Percentiles rank a stretch among this genome's conserved stretches.
Conservation (phyloP, 306 rosid genomes). For the Pterocarpus macrocarpus region DNA sequence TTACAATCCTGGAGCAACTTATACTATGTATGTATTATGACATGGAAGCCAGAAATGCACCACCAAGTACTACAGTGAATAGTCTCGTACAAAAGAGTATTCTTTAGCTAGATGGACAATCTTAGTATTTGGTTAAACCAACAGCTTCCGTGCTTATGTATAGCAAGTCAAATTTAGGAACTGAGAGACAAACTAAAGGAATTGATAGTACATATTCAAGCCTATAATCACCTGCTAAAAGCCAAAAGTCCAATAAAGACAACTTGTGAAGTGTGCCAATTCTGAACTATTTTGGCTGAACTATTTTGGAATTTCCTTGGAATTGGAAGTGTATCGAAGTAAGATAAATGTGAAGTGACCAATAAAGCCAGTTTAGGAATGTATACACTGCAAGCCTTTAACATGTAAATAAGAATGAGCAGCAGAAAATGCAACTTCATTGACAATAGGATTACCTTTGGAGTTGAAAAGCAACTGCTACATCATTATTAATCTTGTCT, state of each 20-base stretch:
- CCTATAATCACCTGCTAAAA: too few species aligned
- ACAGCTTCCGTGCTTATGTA: too few species aligned
- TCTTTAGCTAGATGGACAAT: neutral
- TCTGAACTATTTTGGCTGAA: too few species aligned
- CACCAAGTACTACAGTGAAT: neutral
- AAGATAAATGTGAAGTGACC: conserved; percentile 53
- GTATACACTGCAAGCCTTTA: conserved; percentile 65
- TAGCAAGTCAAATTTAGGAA: too few species aligned
- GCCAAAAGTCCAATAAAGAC: too few species aligned
- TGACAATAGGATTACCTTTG: conserved; percentile 25
- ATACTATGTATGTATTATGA: neutral
- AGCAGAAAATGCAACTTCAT: conserved; percentile 75
- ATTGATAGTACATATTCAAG: too few species aligned
- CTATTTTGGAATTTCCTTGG: too few species aligned
- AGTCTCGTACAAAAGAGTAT: neutral
- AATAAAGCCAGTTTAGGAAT: conserved; percentile 62
- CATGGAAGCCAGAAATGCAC: neutral
- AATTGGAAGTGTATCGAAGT: neutral
- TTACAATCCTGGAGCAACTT: neutral
- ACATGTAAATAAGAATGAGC: conserved; percentile 73
- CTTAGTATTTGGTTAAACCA: too few species aligned
- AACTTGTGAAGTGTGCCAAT: too few species aligned
- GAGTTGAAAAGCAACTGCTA: neutral
- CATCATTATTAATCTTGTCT: neutral
- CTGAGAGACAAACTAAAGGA: too few species aligned